Evolutionary conservation across 495 filamentous ascomycete genomes (phyloP), one percentile per base, ranked within the genome.

Genomic region (Cairneyella variabilis): DNA sequence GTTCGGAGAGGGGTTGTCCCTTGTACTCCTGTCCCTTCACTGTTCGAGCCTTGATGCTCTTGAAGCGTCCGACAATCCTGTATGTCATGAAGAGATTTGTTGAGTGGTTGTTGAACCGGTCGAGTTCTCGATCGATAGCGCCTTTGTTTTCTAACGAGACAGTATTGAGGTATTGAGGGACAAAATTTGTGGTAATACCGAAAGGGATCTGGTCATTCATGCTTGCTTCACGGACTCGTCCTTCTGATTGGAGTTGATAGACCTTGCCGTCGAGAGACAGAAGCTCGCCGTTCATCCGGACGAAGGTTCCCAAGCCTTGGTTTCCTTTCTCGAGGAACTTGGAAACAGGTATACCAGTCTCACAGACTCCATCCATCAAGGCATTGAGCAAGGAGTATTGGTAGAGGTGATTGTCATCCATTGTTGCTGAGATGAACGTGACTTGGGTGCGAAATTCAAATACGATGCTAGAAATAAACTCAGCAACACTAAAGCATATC

Each of bases 271-370:
- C 38, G 17, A 40, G 38, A 8, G 38, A 40, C 5, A 40, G 5
- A 7, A 40, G 38, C 38, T 40, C 38, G 12, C 38, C 38, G 16
- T 8, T 16, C 38, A 40, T 40, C 11, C 38, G 38, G 12, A 40
- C 38, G 17, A 40, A 40, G 7, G 38, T 40, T 40, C 38, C 38
- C 7, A 40, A 16, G 7, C 38, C 38, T 40, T 40, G 38, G 16
- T 40, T 40, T 17, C 38, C 38, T 40, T 40, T 40, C 38, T 40
- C 16, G 12, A 40, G 38, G 38, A 40, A 40, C 38, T 40, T 17
- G 7, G 38, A 14, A 17, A 40, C 38, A n/a, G 38, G 11, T n/a
- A 40, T 17, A 8, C 38, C 38, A 17, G 38, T n/a, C 17, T 40
- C 38, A 14, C 12, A 40, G 17, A 40, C 38, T 9, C 38, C 38